Base-by-base conservation (phyloP, 148 eudicot species). In the Vaccinium macrocarpon region DNA sequence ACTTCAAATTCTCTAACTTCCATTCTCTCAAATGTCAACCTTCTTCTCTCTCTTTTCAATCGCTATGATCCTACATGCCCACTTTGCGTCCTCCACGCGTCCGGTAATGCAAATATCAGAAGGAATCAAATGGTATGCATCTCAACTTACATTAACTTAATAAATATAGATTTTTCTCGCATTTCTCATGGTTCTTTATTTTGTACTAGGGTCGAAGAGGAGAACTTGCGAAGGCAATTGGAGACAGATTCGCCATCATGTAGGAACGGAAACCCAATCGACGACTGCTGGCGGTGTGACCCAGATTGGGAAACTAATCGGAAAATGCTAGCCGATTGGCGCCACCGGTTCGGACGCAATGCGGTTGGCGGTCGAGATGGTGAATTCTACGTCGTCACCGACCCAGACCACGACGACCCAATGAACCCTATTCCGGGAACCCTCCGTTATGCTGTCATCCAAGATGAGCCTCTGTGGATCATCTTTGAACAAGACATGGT, bases 261-360 rank as follows among this genome's bases (percentile, higher is more conserved):
- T 49, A 80, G 74, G 71, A 79, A 73, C 3, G 86, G 86, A 49
- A 85, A 85, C n/a, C 86, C 86, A 12, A 81, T 85, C 0, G 86
- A 85, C 23, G 86, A 85, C 50, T 85, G 86, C 15, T 80, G 86
- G 86, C 59, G 83, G 83, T 85, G 86, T 5, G 86, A 85, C 59
- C 83, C 86, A 3, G 74, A 85, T 79, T 85, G 86, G 86, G 86
- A 85, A 38, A 57, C 68, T 46, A 85, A 85, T 83, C 80, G 86
- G 3, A 85, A 85, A 68, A 16, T 80, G 73, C 73, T 85, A 72
- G 86, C 86, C 11, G 83, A 85, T 38, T 85, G 86, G 86, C 25
- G 83, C 59, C 61, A 56, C 57, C 8, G 86, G 59, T 85, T 85
- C 15, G 86, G 86, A 9, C 86, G 83, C 46, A 85, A 85, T 23